These are phyloP conservation scores for Saccharomycopsis schoenii DNA, from an alignment of 805 yeast genomes.

Conservation along the genomic window DNA sequence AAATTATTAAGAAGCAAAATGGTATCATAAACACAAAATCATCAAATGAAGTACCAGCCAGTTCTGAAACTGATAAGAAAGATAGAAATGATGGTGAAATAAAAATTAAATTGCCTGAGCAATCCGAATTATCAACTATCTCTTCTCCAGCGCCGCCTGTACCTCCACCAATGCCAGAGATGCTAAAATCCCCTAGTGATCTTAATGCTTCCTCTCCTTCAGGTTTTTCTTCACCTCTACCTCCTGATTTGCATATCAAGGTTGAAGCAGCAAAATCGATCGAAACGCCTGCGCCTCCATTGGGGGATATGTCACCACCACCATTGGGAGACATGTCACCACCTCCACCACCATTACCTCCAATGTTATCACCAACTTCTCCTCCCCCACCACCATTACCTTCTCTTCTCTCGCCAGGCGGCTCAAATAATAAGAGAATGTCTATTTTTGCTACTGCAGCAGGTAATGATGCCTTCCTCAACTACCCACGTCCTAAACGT, in stretches of 20 bases:
- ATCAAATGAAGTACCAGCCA: background rate
- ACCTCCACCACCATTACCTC: constrained; percentile 16
- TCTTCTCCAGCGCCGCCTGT: constrained; percentile 18
- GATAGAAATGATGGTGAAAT: constrained; percentile 3
- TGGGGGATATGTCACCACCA: constrained; percentile 26
- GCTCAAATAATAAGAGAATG: constrained; percentile 17
- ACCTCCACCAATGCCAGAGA: constrained; percentile 22
- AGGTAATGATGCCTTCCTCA: constrained; percentile 32
- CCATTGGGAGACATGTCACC: constrained; percentile 27
- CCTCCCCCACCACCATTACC: constrained; percentile 30
- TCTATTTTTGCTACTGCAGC: constrained; percentile 20
- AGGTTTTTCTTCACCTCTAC: constrained; percentile 30
- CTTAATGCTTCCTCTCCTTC: constrained; percentile 21
- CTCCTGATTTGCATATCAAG: constrained; percentile 17
- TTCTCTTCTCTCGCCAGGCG: constrained; percentile 21
- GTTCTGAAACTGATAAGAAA: constrained; percentile 1
- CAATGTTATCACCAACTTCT: constrained; percentile 19
- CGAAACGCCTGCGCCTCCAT: constrained; percentile 32
- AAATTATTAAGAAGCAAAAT: constrained; percentile 5
- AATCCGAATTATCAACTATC: background rate
- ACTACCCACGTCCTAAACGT: constrained; percentile 57
- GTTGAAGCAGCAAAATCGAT: constrained; percentile 32
- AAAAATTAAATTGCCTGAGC: background rate
- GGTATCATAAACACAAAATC: background rate
- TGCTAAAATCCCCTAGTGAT: background rate